Evolutionary conservation across 352 stramenopile species (phyloP).

Genomic region (Phytophthora citrophthora): DNA sequence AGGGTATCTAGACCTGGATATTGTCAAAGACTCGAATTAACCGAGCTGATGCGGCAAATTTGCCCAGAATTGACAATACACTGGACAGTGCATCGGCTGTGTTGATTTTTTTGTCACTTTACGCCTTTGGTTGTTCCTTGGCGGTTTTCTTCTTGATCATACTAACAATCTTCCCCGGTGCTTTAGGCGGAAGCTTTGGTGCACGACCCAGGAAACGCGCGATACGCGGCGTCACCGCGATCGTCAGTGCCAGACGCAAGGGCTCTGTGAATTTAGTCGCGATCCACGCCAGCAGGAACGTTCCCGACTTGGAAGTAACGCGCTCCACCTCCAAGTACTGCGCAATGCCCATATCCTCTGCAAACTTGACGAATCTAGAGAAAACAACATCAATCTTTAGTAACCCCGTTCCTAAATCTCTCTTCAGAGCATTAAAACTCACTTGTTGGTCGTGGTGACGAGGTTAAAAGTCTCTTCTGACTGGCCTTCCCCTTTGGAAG

Average conservation of each 20-base stretch:
- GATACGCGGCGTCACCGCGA: conserved; percentile 81
- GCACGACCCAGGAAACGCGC: conserved; percentile 74
- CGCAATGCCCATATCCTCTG: conserved; percentile 74
- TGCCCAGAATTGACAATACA: too few species aligned
- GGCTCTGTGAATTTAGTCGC: conserved; percentile 91
- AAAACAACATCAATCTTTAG: not conserved
- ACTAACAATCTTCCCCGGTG: conserved; percentile 15
- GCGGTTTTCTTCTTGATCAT: conserved; percentile 30
- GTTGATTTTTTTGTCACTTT: conserved; percentile 21
- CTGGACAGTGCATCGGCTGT: not conserved
- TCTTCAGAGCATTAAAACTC: conserved; percentile 17
- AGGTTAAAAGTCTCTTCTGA: conserved; percentile 69
- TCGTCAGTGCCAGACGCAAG: conserved; percentile 74
- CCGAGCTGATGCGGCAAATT: too few species aligned
- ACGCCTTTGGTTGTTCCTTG: conserved; percentile 29
- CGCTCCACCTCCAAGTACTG: conserved; percentile 83
- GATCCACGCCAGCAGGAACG: conserved; percentile 85
- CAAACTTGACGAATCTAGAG: conserved; percentile 65
- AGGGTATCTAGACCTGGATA: too few species aligned
- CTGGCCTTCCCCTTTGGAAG: conserved; percentile 25
- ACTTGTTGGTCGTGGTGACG: conserved; percentile 86
- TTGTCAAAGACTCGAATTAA: too few species aligned
- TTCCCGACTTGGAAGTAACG: conserved; percentile 82
- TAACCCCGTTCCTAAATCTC: conserved; percentile 6
- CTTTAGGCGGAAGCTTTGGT: conserved; percentile 58